Conservation (phyloP, 139 green algal genomes). For the Micractinium conductrix region DNA sequence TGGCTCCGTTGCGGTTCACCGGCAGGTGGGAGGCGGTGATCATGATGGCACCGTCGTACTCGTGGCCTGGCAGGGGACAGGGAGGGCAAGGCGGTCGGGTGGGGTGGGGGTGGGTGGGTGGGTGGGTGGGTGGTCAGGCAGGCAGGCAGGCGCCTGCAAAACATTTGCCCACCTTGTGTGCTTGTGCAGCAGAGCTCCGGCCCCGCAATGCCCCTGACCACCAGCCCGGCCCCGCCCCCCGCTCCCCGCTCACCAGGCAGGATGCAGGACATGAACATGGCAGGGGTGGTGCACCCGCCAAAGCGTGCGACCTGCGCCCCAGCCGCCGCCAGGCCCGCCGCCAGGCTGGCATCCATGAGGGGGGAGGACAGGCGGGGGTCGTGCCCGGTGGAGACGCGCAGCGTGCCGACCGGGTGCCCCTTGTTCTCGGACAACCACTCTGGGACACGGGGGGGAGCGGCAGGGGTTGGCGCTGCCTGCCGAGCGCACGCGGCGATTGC, state of each 20-base stretch:
- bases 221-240: neutral
- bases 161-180: no score
- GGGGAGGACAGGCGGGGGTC: slow-evolving; percentile 84
- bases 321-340: slow-evolving; percentile 64
- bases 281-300: slow-evolving; percentile 91
- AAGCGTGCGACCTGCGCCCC: slow-evolving; percentile 71
- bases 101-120: neutral
- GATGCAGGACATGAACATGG: slow-evolving; percentile 95
- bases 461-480: neutral
- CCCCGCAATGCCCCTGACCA: no score
- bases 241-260: slow-evolving; percentile 28
- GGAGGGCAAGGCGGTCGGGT: no score
- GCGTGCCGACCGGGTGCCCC: neutral
- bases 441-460: neutral
- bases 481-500: no score
- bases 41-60: slow-evolving; percentile 80
- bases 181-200: no score
- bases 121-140: no score
- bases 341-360: slow-evolving; percentile 58
- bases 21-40: slow-evolving; percentile 91
- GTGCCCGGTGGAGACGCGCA: slow-evolving; percentile 67
- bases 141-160: no score
- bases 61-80: slow-evolving; percentile 53
- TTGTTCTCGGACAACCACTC: slow-evolving; percentile 62
- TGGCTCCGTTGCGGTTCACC: slow-evolving; percentile 89